Evolutionary conservation across 805 yeast species (phyloP), one percentile per base, ranked within the genome.

Genomic region (Saccharomyces mikatae): DNA sequence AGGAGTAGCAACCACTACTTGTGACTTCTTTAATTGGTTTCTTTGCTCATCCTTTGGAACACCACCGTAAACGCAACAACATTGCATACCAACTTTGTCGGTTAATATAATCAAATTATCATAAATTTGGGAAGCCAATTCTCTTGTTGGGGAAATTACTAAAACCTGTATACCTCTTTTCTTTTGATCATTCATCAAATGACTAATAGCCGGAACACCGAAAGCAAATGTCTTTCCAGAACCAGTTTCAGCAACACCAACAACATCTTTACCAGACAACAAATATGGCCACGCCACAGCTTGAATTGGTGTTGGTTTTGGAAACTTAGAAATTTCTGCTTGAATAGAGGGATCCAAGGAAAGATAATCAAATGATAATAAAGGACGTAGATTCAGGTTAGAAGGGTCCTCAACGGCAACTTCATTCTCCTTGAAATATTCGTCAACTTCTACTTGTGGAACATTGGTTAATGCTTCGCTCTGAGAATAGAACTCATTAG

Each of bases 211-310:
- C 49, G 99, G 99, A 31, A 94, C 94, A 69, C 97, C 96, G 69
- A 92, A 94, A 0, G 97, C 98, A 73, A 92, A 86, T 0, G 99
- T 92, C 72, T 92, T 92, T 66, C 99, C 99, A 0, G 97, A 89
- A 41, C 99, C 99, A 2, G 99, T 92, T 74, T 92, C 97, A 13
- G 99, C 99, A 60, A 92, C 96, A 70, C 98, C 99, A 60, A 92
- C 81, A 27, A 91, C 96, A 68, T 92, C 99, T 55, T 84, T 79
- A 17, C 87, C 86, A 22, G 80, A 73, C 51, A 90, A 73, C 52
- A 92, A 73, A 66, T 82, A 89, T 60, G 99, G 98, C 98, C 98
- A 94, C 8, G 97, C 80, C 48, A 83, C 89, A 31, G 96, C 80
- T 75, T 92, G 99, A 63, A 92, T 92, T 41, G 98, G 98, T 6